Base-by-base conservation (phyloP, 176 grass and related monocot species). In the Olyra latifolia region DNA sequence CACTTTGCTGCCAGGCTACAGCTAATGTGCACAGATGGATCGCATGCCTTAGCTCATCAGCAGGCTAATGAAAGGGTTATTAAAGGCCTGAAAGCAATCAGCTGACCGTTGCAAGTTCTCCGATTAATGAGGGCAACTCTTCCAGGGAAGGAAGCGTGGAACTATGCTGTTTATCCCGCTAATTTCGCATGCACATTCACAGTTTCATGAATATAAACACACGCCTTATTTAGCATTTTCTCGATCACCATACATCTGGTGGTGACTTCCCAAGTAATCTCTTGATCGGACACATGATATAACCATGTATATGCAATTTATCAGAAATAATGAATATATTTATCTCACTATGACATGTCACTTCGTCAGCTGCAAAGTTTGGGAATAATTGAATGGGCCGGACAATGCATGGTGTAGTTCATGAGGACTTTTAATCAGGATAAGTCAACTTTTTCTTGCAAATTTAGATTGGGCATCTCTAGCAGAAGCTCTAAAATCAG, bases 1-100 rank as follows among this genome's bases (percentile, higher is more conserved):
- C 28, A n/a, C 47, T 47, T 84, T 22, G 56, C 56, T 46, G 44
- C 3, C 8, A 23, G 14, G 24, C 4, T 57, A 13, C 41, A n/a
- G 58, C 55, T 47, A 85, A 70, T 71, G 39, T 63, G 5, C 57
- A 72, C n/a, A 59, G 72, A 53, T 64, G 40, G 42, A 56, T 77
- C 9, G 1, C 23, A 61, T 6, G 6, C 17, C 22, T 49, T 15
- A 14, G 54, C 12, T 25, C 41, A 58, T 81, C 55, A 29, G 45
- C 67, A 77, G 63, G 30, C 23, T 71, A 41, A 8, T 63, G 69
- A 77, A 71, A n/a, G 43, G 11, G 17, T 11, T 28, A 75, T 32
- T 30, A 45, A 32, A 69, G 25, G 27, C 32, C 69, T 14, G 48
- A 80, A 72, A 74, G 39, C 24, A 56, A 77, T 65, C 66, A 17